phyloP scores from a whole-genome alignment of 2,329 filamentous ascomycete genomes.

The Phoma sp. region DNA sequence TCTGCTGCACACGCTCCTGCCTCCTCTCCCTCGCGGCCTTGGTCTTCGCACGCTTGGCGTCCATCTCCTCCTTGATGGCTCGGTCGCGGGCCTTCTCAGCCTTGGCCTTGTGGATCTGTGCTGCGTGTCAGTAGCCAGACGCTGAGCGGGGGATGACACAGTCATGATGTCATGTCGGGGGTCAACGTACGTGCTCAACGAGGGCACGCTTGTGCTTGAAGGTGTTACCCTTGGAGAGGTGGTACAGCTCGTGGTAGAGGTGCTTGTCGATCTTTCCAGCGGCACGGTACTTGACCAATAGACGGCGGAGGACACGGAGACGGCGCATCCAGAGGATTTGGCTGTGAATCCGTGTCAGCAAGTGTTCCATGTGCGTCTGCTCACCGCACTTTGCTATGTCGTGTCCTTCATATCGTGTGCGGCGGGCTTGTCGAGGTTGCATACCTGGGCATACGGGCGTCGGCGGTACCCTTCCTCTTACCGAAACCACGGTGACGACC shows the following conservation, averaged over 20 bases:
- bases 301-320: conserved; percentile 97
- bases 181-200: conserved; percentile 93
- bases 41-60: conserved; percentile 99
- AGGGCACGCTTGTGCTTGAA: conserved; percentile 99
- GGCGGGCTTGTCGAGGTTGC: conserved; percentile 44
- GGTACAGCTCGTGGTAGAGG: conserved; percentile 99
- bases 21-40: conserved; percentile 99
- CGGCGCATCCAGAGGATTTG: conserved; percentile 99
- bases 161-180: conserved; percentile 50
- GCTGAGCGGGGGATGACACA: conserved; percentile 27
- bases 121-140: conserved; percentile 35
- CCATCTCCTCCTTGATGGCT: conserved; percentile 98
- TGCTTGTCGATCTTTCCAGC: conserved; percentile 99
- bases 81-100: conserved; percentile 98
- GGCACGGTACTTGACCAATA: conserved; percentile 99
- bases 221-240: conserved; percentile 99
- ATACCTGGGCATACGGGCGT: conserved; percentile 98
- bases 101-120: conserved; percentile 99
- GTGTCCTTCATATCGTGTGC: conserved; percentile 15
- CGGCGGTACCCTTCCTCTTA: conserved; percentile 99
- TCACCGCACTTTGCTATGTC: conserved; percentile 13
- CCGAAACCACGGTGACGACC: conserved; percentile 98
- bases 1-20: conserved; percentile 86
- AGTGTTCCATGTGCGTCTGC: conserved; percentile 21
- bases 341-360: conserved; percentile 60